phyloP scores from a whole-genome alignment of 2,329 filamentous ascomycete genomes.

The Raffaelea arxii region DNA sequence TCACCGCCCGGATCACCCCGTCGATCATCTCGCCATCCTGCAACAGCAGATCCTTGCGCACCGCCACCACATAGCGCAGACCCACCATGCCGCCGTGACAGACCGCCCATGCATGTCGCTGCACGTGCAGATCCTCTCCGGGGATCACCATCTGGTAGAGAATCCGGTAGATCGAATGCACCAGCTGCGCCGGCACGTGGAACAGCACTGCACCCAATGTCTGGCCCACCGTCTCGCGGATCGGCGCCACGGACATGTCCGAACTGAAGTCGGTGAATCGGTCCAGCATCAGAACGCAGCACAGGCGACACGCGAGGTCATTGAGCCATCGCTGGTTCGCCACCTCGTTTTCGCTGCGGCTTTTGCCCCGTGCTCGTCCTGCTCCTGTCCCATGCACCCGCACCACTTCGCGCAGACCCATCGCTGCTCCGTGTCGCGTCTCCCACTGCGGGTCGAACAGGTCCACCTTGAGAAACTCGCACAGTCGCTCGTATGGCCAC shows the following conservation, averaged over 20 bases:
- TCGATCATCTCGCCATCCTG: slow-evolving; percentile 81
- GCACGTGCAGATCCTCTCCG: slow-evolving; percentile 63
- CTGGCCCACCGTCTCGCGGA: slow-evolving; percentile 90
- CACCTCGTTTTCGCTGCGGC: slow-evolving; percentile 62
- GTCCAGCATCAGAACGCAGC: slow-evolving; percentile 94
- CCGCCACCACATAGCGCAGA: slow-evolving; percentile 85
- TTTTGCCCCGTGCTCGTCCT: slow-evolving; percentile 64
- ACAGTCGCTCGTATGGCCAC: slow-evolving; percentile 92
- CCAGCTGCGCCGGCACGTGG: slow-evolving; percentile 68
- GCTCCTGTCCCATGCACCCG: slow-evolving; percentile 86
- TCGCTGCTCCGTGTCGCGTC: slow-evolving; percentile 87
- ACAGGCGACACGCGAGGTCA: slow-evolving; percentile 87
- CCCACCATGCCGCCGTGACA: slow-evolving; percentile 98
- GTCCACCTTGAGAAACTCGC: slow-evolving; percentile 87
- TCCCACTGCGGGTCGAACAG: slow-evolving; percentile 94
- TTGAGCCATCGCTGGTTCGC: slow-evolving; percentile 84
- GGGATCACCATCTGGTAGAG: slow-evolving; percentile 90
- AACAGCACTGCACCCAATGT: slow-evolving; percentile 82
- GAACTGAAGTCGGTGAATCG: slow-evolving; percentile 97
- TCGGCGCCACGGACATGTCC: slow-evolving; percentile 92
- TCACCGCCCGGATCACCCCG: slow-evolving; percentile 82
- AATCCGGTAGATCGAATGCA: slow-evolving; percentile 75
- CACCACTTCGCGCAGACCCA: slow-evolving; percentile 85
- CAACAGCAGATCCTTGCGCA: slow-evolving; percentile 83
- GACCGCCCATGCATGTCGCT: slow-evolving; percentile 78